Base-by-base conservation (phyloP, 352 stramenopile species). In the Pythium utonaiense region DNA sequence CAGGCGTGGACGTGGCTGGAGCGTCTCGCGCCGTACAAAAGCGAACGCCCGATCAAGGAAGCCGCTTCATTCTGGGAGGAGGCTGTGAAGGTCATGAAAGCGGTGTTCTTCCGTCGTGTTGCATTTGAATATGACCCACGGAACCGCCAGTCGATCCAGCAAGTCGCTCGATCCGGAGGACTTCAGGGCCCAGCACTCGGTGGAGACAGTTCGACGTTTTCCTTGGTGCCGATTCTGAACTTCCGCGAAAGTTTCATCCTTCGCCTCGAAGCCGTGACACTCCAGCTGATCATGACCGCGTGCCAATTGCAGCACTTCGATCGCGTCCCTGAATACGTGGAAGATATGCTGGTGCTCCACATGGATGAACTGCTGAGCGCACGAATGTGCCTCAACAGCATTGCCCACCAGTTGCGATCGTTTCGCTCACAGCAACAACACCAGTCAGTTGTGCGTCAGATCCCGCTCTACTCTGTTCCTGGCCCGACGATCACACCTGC, bases 1-100 rank as follows among this genome's bases (percentile, higher is more conserved):
- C 72, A 93, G 71, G 73, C 77, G n/a, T 93, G 83, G 83, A 71
- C 88, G 9, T 91, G 81, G 80, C 69, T 93, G 1, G 81, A 93
- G 57, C 74, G 75, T 1, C 75, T 93, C 34, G 77, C 79, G 8
- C 84, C 80, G 7, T 90, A 91, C 59, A 93, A 93, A 55, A 86
- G 77, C 34, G 75, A 90, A 27, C 83, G 85, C 16, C 77, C 82
- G 16, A 60, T 93, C 52, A 91, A 91, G 57, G 81, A 93, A 33
- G 76, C 75, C 16, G 80, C 77, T 1, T 78, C 83, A 0, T 91
- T 90, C 52, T 93, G 81, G 79, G 84, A 95, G 22, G 78, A 95
- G 62, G 80, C 78, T 8, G 77, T 92, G 38, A 77, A 78, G 45
- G 55, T 92, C 19, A 68, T 93, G 49, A 89, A 93, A 25, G 79